These are phyloP conservation scores for Coffea humblotiana DNA, from an alignment of 305 asterid genomes.

Conservation along the genomic window DNA sequence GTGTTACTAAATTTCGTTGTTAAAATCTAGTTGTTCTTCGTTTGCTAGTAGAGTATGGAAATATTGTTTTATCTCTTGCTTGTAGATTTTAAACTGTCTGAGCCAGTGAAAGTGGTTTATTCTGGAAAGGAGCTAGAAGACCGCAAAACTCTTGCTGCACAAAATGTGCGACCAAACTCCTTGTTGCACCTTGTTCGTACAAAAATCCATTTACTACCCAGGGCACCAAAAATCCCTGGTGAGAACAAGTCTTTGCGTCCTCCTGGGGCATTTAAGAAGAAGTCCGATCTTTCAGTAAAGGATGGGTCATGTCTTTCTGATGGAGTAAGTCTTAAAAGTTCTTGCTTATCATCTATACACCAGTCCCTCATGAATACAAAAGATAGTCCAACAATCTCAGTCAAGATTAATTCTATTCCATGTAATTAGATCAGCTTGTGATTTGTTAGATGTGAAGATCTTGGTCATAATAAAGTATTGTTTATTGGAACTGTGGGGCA, in stretches of 20 bases:
- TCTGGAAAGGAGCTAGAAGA: conserved; percentile 95
- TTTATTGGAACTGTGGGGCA: neutral
- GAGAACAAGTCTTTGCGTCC: conserved; percentile 97
- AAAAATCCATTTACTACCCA: conserved; percentile 73
- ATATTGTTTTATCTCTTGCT: conserved; percentile 14
- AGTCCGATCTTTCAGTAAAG: conserved; percentile 94
- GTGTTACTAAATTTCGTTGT: neutral
- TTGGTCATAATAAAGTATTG: neutral
- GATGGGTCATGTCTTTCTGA: conserved; percentile 97
- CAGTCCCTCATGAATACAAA: neutral
- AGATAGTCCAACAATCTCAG: neutral
- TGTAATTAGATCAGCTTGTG: neutral
- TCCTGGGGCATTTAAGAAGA: conserved; percentile 99
- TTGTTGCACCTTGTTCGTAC: conserved; percentile 97
- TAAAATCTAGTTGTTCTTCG: neutral
- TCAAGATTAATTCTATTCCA: neutral
- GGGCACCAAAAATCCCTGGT: conserved; percentile 98
- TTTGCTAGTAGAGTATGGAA: neutral
- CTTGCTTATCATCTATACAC: neutral
- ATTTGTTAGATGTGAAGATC: neutral
- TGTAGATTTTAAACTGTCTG: conserved; percentile 89
- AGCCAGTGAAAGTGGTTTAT: conserved; percentile 84
- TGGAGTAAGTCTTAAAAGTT: conserved; percentile 75
- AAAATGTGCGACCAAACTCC: conserved; percentile 82
- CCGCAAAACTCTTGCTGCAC: conserved; percentile 71